phyloP scores from a whole-genome alignment of 2,329 filamentous ascomycete genomes.

The Dendrostoma leiphaemia region DNA sequence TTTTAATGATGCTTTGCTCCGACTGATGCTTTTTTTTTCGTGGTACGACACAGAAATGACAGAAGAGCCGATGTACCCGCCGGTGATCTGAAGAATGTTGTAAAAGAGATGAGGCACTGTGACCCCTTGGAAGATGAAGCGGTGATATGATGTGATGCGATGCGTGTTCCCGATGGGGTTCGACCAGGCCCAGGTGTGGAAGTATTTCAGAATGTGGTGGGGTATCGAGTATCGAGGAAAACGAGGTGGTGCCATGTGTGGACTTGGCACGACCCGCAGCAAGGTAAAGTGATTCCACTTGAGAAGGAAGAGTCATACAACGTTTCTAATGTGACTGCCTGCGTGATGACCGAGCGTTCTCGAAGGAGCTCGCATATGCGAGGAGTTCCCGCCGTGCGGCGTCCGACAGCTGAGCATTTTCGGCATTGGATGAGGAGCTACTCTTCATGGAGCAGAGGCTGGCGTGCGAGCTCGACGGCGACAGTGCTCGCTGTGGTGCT shows the following conservation, averaged over 20 bases:
- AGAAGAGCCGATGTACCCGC: slow-evolving; percentile 9
- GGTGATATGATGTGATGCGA: not conserved
- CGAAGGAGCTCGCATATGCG: slow-evolving; percentile 85
- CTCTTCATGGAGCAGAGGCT: slow-evolving; percentile 79
- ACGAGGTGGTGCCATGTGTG: slow-evolving; percentile 28
- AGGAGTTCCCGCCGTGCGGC: slow-evolving; percentile 77
- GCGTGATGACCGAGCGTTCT: slow-evolving; percentile 67
- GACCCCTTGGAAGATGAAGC: slow-evolving; percentile 3
- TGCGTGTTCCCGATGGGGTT: slow-evolving; percentile 9
- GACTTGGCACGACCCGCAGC: slow-evolving; percentile 5
- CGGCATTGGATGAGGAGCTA: slow-evolving; percentile 51
- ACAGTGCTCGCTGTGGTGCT: slow-evolving; percentile 44
- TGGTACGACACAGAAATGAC: slow-evolving; percentile 17
- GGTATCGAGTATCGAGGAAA: slow-evolving; percentile 41
- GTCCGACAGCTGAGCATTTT: slow-evolving; percentile 63
- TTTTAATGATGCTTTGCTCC: slow-evolving; percentile 30
- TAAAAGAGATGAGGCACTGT: slow-evolving; percentile 4
- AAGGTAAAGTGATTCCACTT: slow-evolving; percentile 7
- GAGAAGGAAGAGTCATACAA: slow-evolving; percentile 25
- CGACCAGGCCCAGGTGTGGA: slow-evolving; percentile 7
- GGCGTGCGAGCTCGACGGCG: slow-evolving; percentile 76
- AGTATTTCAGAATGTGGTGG: slow-evolving; percentile 7
- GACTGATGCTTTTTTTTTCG: slow-evolving; percentile 26
- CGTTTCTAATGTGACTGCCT: slow-evolving; percentile 51
- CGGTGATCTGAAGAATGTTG: slow-evolving; percentile 2